Conservation (phyloP, 306 rosid species). For the Malus orientalis region DNA sequence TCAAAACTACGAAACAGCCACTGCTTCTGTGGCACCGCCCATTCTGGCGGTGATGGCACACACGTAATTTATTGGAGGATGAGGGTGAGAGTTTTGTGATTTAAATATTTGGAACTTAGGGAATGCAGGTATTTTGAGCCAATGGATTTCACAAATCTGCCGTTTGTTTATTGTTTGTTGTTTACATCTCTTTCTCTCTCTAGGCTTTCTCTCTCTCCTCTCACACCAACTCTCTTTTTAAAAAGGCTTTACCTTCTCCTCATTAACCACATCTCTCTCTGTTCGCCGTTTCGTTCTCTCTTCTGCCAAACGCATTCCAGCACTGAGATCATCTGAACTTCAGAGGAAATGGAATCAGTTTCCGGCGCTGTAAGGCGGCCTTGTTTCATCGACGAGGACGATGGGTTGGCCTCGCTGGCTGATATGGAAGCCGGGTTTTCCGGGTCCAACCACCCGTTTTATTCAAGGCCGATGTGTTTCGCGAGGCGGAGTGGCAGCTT, state of each 20-base stretch:
- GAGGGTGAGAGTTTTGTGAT: neutral
- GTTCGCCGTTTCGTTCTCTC: neutral
- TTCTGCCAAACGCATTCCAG: neutral
- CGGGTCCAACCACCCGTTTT: constrained; percentile 28
- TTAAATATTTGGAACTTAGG: neutral
- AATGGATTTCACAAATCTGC: constrained; percentile 54
- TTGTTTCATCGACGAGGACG: constrained; percentile 56
- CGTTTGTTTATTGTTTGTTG: constrained; percentile 36
- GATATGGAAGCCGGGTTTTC: constrained; percentile 58
- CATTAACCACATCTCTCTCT: neutral
- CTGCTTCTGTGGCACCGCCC: neutral
- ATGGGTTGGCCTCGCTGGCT: constrained; percentile 38
- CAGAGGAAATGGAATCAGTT: constrained; percentile 38
- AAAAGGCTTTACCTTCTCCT: neutral
- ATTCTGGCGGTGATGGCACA: neutral
- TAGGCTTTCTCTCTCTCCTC: neutral
- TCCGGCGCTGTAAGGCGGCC: constrained; percentile 26
- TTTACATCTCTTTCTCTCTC: constrained; percentile 21
- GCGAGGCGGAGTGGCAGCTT: constrained; percentile 23
- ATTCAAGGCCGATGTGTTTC: constrained; percentile 46
- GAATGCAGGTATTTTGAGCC: constrained; percentile 44
- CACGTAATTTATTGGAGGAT: neutral
- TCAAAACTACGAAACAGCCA: constrained; percentile 19
- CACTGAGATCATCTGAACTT: neutral
- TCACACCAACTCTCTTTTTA: constrained; percentile 30